Evolutionary conservation across 140 eudicot species (phyloP), one percentile per base, ranked within the genome.

Genomic region (Senecio squalidus): DNA sequence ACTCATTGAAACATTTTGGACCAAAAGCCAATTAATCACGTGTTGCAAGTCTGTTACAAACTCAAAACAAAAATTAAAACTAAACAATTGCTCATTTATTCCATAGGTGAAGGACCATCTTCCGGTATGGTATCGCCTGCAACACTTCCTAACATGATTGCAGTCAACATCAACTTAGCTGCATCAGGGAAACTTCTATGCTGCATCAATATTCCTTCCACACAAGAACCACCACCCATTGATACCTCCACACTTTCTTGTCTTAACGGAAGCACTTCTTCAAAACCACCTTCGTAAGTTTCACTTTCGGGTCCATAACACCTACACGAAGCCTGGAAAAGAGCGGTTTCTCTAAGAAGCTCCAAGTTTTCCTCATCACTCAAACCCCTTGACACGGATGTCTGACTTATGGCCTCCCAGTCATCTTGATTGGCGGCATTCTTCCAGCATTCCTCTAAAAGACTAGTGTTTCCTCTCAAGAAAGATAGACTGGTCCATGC

Each of bases 401-500:
- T 70, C 41, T 80, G 78, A 53, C 82, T 76, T 23, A 92, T 83
- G 23, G 45, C 9, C 53, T 74, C 96, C 98, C 98, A 92, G 16
- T 87, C 80, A 21, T 92, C 98, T 74, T 84, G 93, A 69, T 82
- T 83, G 45, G 88, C 89, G 1, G 86, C 96, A 31, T 85, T 82
- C 45, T 83, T 92, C 98, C 98, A 92, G 73, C 98, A 92, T 29
- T 92, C 98, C 51, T 92, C 98, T 66, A 92, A 57, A 11, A 92
- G 92, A 58, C 81, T 74, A 16, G 76, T 68, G 68, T 92, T 92
- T 48, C 60, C 50, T 50, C 72, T 75, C 8, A 83, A 56, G 45
- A 92, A 92, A 11, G 85, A 82, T 41, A 80, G 60, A 28, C 83
- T 79, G 39, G 95, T 87, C 93, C 95, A 92, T 16, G 95, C 90